Base-by-base conservation (phyloP, 148 eudicot genomes). In the Camellia lanceoleosa region DNA sequence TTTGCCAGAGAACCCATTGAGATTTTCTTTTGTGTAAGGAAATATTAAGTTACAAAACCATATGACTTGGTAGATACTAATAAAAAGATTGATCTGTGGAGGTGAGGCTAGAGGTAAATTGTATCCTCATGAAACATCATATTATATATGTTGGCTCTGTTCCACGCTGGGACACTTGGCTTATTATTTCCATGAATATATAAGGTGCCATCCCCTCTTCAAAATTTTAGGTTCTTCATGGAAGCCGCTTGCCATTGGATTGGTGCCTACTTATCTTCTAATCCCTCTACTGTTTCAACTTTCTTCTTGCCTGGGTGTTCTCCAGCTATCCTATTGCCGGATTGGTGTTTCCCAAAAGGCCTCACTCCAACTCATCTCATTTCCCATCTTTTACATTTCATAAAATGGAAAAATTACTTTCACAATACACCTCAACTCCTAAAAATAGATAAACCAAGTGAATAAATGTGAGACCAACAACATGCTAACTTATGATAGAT, bases 31-130 rank as follows among this genome's bases (percentile, higher is more conserved):
- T 44, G 73, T 44, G 73, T 44, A 44, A 18, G 73, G 19, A 44
- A 69, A 46, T 46, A 49, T 71, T 70, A 70, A 46, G 49, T 60
- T 60, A 15, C 3, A 60, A 60, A 16, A 18, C 20, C 64, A 2
- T 1, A 15, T 15, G 19, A 60, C 64, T 14, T 23, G 30, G 15
- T 71, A 19, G 56, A 47, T 46, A 49, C 74, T 49, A 71, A 5
- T n/a, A 38, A 20, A 71, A 49, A 49, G 30, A 71, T 15, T 19
- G 16, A 11, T 15, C 58, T 49, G 42, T 71, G 16, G 55, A 7
- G 73, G 54, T 18, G 74, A 71, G 74, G 38, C 56, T 49, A 10
- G 74, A 71, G 46, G 41, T 71, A 47, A 47, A 3, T 71, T 71
- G 5, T 47, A 46, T n/a, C 6, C 54, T 14, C 7, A 46, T 47